Conservation (phyloP, 495 filamentous ascomycete species). For the Hypoxylon fuscum region DNA sequence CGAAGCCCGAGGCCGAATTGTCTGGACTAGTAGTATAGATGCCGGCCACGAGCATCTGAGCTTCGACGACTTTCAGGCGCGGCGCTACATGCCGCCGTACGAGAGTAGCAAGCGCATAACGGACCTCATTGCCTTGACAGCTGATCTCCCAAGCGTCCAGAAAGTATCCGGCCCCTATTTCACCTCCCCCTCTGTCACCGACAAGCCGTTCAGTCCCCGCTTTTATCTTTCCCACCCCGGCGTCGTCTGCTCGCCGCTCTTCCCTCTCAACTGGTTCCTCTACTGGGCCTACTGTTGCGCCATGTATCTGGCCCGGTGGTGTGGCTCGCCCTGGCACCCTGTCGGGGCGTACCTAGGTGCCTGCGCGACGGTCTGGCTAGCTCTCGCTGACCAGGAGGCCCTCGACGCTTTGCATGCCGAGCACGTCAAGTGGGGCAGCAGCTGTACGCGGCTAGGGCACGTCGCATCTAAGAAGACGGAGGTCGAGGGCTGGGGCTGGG, state of each 20-base stretch:
- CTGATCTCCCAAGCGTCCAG: constrained; percentile 68
- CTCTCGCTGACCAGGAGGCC: constrained; percentile 70
- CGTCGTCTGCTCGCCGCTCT: constrained; percentile 80
- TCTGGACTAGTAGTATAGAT: constrained; percentile 89
- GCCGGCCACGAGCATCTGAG: constrained; percentile 65
- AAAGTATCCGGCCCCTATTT: constrained; percentile 61
- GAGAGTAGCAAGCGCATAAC: constrained; percentile 87
- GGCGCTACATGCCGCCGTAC: constrained; percentile 71
- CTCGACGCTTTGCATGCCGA: constrained; percentile 68
- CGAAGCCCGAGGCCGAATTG: constrained; percentile 64
- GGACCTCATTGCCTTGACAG: constrained; percentile 82
- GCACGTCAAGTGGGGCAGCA: constrained; percentile 85
- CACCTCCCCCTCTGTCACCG: constrained; percentile 29
- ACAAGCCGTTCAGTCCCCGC: constrained; percentile 42
- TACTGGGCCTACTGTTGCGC: constrained; percentile 67
- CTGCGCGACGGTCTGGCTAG: constrained; percentile 77
- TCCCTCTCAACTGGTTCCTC: constrained; percentile 71
- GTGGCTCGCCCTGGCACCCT: constrained; percentile 89
- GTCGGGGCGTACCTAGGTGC: constrained; percentile 80
- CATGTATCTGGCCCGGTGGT: constrained; percentile 77
- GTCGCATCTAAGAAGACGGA: constrained; percentile 74
- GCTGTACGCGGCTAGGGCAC: constrained; percentile 64
- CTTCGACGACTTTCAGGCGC: constrained; percentile 77
- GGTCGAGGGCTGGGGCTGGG: constrained; percentile 85
- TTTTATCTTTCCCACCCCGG: constrained; percentile 87